Evolutionary conservation across 305 asterid genomes (phyloP), one percentile per base, ranked within the genome.

Genomic region (Solanum hybrid): DNA sequence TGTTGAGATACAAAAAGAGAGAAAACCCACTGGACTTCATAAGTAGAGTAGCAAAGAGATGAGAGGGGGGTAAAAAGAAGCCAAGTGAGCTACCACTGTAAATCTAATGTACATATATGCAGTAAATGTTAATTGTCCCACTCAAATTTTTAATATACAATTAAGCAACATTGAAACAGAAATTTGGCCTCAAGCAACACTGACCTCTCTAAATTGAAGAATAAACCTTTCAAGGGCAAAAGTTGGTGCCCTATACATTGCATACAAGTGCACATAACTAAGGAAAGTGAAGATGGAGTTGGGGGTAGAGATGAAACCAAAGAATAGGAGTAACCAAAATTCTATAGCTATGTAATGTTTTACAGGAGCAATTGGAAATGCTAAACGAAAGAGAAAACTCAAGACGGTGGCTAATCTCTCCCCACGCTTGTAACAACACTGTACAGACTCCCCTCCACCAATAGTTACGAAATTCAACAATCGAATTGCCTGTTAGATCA

Each of bases 401-500:
- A 80, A 82, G 38, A 35, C 51, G 29, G 22, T 10, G 42, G 26
- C 60, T 80, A 75, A 15, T 36, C 85, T 81, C 91, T 90, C 89
- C 89, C 93, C 90, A 89, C 88, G 91, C 91, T 92, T 90, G 91
- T 91, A 89, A 89, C 89, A 91, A 93, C 97, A 92, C 98, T 95
- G 97, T 94, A 96, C 99, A 96, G 94, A 94, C 93, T 95, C 95
- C 92, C 92, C 93, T 91, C 93, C 92, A 31, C 89, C 91, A 91
- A 89, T 91, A 90, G 75, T 51, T 89, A 90, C 91, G 95, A 89
- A 89, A 76, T 64, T 85, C 89, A 75, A 22, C 75, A 87, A 88
- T 86, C 17, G 66, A 14, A 78, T 78, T 26, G 73, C 64, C 72
- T 35, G 32, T 35, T 19, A 75, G 86, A 85, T 66, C 89, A 36